Evolutionary conservation across 2,329 filamentous ascomycete genomes (phyloP).

Genomic region (Acrocalymma vagum): DNA sequence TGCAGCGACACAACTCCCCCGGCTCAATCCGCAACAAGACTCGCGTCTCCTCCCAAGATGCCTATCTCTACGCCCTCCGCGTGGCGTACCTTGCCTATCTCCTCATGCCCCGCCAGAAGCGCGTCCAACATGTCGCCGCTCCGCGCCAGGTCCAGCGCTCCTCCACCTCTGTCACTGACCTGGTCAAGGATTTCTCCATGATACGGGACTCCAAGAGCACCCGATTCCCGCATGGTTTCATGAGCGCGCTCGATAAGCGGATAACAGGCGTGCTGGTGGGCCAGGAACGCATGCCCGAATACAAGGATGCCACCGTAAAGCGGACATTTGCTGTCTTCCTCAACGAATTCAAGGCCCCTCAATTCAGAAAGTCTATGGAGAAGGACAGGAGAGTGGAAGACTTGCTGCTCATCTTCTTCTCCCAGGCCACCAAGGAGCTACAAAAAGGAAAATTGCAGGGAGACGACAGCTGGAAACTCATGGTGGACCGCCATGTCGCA

Average conservation of each 20-base stretch:
- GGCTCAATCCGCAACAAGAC: conserved; percentile 48
- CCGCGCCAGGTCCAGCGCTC: conserved; percentile 71
- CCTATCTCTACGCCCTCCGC: conserved; percentile 89
- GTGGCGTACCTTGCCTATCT: conserved; percentile 93
- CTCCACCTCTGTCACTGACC: conserved; percentile 77
- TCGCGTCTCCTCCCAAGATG: conserved; percentile 71
- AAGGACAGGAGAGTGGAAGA: conserved; percentile 94
- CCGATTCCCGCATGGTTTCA: conserved; percentile 75
- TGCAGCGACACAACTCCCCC: conserved; percentile 45
- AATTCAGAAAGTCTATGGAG: conserved; percentile 89
- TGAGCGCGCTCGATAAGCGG: conserved; percentile 76
- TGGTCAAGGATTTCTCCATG: conserved; percentile 85
- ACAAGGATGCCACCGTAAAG: conserved; percentile 88
- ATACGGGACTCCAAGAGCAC: conserved; percentile 74
- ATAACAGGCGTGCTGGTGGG: conserved; percentile 83
- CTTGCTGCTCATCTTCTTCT: conserved; percentile 94
- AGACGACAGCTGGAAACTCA: conserved; percentile 88
- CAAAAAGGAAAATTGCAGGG: conserved; percentile 77
- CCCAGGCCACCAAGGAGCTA: conserved; percentile 89
- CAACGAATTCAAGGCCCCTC: conserved; percentile 88
- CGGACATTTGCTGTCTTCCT: conserved; percentile 94
- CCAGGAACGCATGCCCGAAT: conserved; percentile 85
- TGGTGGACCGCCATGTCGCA: conserved; percentile 93
- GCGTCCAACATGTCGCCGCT: conserved; percentile 81
- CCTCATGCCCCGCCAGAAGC: conserved; percentile 87